phyloP scores from a whole-genome alignment of 345 rosid species.

The Acer yangbiense region DNA sequence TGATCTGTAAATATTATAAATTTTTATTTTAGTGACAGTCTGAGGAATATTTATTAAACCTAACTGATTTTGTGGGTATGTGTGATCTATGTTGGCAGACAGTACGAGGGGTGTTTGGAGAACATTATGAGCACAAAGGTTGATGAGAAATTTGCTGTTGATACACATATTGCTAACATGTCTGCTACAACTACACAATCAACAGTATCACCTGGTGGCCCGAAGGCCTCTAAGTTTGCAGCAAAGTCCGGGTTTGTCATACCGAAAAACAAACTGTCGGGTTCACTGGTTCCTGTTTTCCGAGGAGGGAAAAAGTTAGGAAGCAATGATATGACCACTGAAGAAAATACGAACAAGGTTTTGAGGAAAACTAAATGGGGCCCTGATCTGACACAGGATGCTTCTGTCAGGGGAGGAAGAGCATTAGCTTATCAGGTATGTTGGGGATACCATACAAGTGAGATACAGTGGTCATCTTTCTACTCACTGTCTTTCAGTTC shows the following conservation, averaged over 20 bases:
- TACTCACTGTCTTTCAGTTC: background rate
- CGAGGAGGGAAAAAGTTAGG: constrained; percentile 52
- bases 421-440: constrained; percentile 86
- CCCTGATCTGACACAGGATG: constrained; percentile 67
- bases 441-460: constrained; percentile 10
- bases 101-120: background rate
- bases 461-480: background rate
- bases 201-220: constrained; percentile 33
- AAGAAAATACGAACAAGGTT: constrained; percentile 42
- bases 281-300: constrained; percentile 73
- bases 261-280: constrained; percentile 87
- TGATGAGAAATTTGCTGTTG: constrained; percentile 33
- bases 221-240: constrained; percentile 76
- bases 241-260: constrained; percentile 85
- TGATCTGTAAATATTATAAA: background rate
- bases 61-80: background rate
- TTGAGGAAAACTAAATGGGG: constrained; percentile 92
- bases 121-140: constrained; percentile 31
- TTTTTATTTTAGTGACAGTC: background rate
- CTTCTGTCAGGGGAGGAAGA: constrained; percentile 58
- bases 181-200: constrained; percentile 38
- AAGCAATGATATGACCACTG: constrained; percentile 37
- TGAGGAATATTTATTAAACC: background rate
- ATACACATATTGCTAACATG: constrained; percentile 38
- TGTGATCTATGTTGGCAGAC: background rate